phyloP scores from a whole-genome alignment of 2,329 filamentous ascomycete genomes.

The Byssochlamys sp. region DNA sequence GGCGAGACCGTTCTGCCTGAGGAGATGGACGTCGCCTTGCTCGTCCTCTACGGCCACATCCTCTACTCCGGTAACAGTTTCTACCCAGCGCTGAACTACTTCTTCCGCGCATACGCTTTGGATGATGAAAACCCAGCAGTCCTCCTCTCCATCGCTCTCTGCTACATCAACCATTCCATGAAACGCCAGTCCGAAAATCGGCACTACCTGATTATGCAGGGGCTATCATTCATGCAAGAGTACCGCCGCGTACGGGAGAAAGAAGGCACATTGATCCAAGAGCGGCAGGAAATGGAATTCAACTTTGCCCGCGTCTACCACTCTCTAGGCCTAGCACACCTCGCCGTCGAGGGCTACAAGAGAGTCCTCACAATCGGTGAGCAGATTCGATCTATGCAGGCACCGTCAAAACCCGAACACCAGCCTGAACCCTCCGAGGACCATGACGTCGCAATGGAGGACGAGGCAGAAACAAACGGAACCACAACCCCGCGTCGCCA shows the following conservation, averaged over 20 bases:
- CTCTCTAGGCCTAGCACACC: conserved; percentile 59
- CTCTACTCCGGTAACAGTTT: conserved; percentile 76
- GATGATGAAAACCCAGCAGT: conserved; percentile 68
- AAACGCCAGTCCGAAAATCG: conserved; percentile 85
- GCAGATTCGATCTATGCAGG: conserved; percentile 28
- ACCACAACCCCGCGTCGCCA: not conserved
- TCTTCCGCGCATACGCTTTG: conserved; percentile 64
- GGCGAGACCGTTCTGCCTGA: conserved; percentile 28
- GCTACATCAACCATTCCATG: conserved; percentile 78
- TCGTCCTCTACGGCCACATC: conserved; percentile 85
- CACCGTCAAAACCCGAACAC: not conserved
- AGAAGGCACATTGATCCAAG: conserved; percentile 31
- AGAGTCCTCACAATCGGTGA: conserved; percentile 44
- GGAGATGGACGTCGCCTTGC: conserved; percentile 65
- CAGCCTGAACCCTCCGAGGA: not conserved
- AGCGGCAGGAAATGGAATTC: conserved; percentile 68
- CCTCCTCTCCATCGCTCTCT: conserved; percentile 69
- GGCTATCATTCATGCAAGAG: conserved; percentile 65
- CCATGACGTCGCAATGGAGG: not conserved
- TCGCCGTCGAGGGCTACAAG: conserved; percentile 66
- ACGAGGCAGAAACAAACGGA: not conserved
- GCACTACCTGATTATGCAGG: conserved; percentile 78
- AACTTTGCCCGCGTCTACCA: conserved; percentile 72
- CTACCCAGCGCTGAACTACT: conserved; percentile 76
- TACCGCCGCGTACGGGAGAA: conserved; percentile 56